These are phyloP conservation scores for Kappamyces sp. DNA, from an alignment of 192 early-diverging fungal species.

Conservation along the genomic window DNA sequence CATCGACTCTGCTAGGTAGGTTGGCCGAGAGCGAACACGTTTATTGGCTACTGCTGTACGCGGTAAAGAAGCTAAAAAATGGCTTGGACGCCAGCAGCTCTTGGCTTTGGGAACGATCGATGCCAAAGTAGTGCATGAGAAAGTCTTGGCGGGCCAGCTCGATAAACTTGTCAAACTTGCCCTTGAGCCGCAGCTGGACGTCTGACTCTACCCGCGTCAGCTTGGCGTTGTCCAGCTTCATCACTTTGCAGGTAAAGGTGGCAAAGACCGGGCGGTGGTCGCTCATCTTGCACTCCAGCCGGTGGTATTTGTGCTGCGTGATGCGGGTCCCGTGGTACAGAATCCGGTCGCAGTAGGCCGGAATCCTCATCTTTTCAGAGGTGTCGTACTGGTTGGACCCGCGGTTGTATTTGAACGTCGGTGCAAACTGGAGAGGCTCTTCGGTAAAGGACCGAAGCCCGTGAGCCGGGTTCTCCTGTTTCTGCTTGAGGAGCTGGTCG, in stretches of 20 bases:
- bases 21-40: too few relatives aligned
- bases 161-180: conserved; percentile 3
- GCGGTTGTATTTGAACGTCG: conserved; percentile 95
- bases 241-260: conserved; percentile 57
- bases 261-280: conserved; percentile 84
- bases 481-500: conserved; percentile 45
- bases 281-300: conserved; percentile 64
- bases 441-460: conserved; percentile 72
- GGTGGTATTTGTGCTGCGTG: conserved; percentile 50
- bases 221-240: conserved; percentile 23
- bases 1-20: too few relatives aligned
- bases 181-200: conserved; percentile 3
- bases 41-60: too few relatives aligned
- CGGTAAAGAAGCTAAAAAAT: too few relatives aligned
- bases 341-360: conserved; percentile 93
- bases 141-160: not conserved
- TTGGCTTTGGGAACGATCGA: too few relatives aligned
- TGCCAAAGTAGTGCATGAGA: too few relatives aligned
- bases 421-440: conserved; percentile 71
- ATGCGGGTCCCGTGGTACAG: conserved; percentile 27
- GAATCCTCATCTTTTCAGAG: conserved; percentile 87
- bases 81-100: too few relatives aligned
- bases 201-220: conserved; percentile 13
- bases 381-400: conserved; percentile 76
- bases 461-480: conserved; percentile 55